Base-by-base conservation (phyloP, 192 early-diverging fungal genomes). In the Coemansia sp. region DNA sequence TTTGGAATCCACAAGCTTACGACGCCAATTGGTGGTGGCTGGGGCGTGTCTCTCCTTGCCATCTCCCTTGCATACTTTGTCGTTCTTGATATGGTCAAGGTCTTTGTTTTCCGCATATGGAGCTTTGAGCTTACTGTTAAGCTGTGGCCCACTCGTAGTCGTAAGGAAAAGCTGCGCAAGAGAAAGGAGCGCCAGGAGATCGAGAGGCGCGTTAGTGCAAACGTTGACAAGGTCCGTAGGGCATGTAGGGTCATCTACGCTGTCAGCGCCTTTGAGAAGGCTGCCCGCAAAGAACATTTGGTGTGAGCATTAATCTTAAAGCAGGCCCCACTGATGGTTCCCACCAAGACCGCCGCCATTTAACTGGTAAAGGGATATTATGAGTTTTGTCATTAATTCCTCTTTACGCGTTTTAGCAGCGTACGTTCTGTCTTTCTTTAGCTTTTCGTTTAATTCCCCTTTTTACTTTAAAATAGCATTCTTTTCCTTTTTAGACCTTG, bases 41-140 rank as follows among this genome's bases (percentile, higher is more conserved):
- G 92, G 92, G 92, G 91, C 49, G 54, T 90, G 18, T 67, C 78
- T 42, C 84, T 97, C 52, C 79, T 95, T 45, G 86, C 72, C 45
- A 67, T 95, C 45, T 95, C 94, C 40, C 74, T 93, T 39, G 87
- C 88, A n/a, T 91, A 88, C 76, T 93, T 94, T 74, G 84, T 95
- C 67, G 42, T 95, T 58, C 85, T 96, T 6, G 96, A 98, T 75
- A 83, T 92, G 23, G 90, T 98, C 85, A 98, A 98, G 84, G 94
- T 95, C n/a, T 75, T 84, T 63, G 77, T 94, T 32, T 91, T 96
- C 86, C 85, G 85, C 44, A 63, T 72, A 61, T 98, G 96, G 96
- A 91, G 84, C 61, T 98, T 94, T 79, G 94, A 95, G 77, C 80
- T 96, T 43, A 95, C 94, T 6, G 94, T 93, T 54, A 90, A 75